Conservation (phyloP, 2,329 filamentous ascomycete genomes). For the Pseudopithomyces chartarum region DNA sequence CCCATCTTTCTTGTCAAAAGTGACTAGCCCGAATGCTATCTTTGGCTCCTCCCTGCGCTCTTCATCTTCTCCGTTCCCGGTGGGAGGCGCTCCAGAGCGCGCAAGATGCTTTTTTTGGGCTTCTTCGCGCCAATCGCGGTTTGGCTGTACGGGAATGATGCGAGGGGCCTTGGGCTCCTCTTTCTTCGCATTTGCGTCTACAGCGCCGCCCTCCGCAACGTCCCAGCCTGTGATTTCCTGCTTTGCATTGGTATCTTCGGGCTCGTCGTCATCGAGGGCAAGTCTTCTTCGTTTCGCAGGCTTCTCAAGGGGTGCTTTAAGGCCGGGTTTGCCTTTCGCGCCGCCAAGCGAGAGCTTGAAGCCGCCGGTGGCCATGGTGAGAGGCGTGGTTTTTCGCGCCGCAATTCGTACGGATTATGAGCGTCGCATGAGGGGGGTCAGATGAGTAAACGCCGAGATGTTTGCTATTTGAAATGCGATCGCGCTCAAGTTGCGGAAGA, state of each 20-base stretch:
- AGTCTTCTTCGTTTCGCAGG: constrained; percentile 33
- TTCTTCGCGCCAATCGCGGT: constrained; percentile 67
- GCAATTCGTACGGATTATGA: background rate
- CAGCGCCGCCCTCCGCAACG: constrained; percentile 55
- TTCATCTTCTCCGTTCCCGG: constrained; percentile 40
- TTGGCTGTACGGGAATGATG: constrained; percentile 63
- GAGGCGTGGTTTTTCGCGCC: background rate
- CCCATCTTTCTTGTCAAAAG: constrained; percentile 43
- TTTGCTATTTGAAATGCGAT: background rate
- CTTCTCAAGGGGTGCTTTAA: constrained; percentile 26
- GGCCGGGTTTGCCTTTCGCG: constrained; percentile 33
- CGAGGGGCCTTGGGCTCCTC: constrained; percentile 52
- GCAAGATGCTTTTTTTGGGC: constrained; percentile 59
- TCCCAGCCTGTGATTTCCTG: constrained; percentile 62
- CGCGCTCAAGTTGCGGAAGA: background rate
- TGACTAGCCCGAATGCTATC: constrained; percentile 60
- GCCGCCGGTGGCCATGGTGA: constrained; percentile 43
- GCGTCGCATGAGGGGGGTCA: background rate
- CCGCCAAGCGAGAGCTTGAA: constrained; percentile 43
- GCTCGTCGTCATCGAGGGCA: constrained; percentile 38
- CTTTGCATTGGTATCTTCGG: constrained; percentile 28
- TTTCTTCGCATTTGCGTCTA: constrained; percentile 41
- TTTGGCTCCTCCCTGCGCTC: constrained; percentile 44
- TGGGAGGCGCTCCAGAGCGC: constrained; percentile 60
- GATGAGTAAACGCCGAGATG: no score